Percentiles rank a stretch among this genome's conserved stretches.
Conservation (phyloP, 2,329 filamentous ascomycete species). For the Aureobasidium subglaciale region DNA sequence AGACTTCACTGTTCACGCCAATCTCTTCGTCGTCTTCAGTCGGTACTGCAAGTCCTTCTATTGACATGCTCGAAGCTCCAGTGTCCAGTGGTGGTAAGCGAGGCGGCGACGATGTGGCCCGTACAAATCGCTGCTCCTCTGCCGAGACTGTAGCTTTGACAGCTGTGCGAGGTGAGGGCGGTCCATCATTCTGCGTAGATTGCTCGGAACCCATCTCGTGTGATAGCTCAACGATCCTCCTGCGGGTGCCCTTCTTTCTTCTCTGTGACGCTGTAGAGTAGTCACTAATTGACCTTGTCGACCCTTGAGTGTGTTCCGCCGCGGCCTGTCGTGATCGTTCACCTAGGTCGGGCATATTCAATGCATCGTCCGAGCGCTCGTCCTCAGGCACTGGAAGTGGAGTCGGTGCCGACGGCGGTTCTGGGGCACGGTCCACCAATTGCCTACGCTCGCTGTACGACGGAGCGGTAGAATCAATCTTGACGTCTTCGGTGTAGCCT, state of each 20-base stretch:
- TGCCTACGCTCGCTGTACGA: slow-evolving; percentile 80
- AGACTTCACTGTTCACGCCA: slow-evolving; percentile 36
- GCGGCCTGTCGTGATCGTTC: neutral
- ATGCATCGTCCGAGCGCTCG: slow-evolving; percentile 2
- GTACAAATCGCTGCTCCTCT: neutral
- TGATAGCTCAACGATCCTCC: slow-evolving; percentile 53
- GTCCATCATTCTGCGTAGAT: neutral
- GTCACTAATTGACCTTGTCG: neutral
- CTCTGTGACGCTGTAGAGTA: slow-evolving; percentile 13
- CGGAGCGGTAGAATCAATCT: slow-evolving; percentile 78
- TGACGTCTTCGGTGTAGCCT: slow-evolving; percentile 82
- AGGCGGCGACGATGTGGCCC: slow-evolving; percentile 8
- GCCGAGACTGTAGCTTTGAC: neutral
- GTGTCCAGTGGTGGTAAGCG: slow-evolving; percentile 18
- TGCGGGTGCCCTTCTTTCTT: slow-evolving; percentile 47
- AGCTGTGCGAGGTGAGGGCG: slow-evolving; percentile 9
- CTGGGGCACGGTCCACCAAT: slow-evolving; percentile 71
- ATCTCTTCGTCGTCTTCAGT: slow-evolving; percentile 23
- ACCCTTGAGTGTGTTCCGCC: neutral
- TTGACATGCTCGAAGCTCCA: neutral
- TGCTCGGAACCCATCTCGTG: slow-evolving; percentile 30
- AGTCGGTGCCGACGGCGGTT: slow-evolving; percentile 65
- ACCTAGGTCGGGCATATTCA: slow-evolving; percentile 2
- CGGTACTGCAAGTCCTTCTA: neutral
- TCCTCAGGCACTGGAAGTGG: slow-evolving; percentile 50